A percentile compares a stretch with the other conserved stretches of the same genome.
Conservation (phyloP, 176 grass and related monocot genomes). For the Triticum aestivum region DNA sequence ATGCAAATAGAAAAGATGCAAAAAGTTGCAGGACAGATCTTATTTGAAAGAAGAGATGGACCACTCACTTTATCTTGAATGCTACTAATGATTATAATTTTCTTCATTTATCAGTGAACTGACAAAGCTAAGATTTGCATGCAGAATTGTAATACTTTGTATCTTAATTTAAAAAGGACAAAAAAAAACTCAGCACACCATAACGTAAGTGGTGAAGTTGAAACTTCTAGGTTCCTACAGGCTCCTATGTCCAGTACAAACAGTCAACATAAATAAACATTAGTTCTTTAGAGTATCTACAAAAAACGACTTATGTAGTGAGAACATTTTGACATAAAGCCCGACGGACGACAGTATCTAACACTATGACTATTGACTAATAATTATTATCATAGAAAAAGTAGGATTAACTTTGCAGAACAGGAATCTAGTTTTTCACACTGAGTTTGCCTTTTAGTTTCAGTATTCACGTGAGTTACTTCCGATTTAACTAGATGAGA, state of each 20-base stretch:
- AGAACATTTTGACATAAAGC: not conserved
- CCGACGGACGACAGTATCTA: not conserved
- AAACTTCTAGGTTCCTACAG: not conserved
- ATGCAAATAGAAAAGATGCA: not conserved
- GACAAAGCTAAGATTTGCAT: constrained; percentile 9
- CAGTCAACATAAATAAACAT: not conserved
- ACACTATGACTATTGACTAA: not conserved
- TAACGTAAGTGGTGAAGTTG: not conserved
- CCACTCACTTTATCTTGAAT: not conserved
- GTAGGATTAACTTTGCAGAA: not conserved
- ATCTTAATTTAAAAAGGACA: not conserved
- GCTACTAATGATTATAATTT: not conserved
- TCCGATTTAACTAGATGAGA: not conserved
- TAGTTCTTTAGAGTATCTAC: not conserved
- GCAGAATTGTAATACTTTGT: not conserved
- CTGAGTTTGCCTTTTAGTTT: constrained; percentile 12
- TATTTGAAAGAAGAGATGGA: not conserved
- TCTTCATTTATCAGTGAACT: not conserved
- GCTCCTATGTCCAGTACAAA: not conserved
- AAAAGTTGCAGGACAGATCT: not conserved
- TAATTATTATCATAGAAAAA: not conserved
- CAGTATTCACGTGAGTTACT: not conserved
- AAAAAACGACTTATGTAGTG: not conserved
- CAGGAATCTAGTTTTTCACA: not conserved
- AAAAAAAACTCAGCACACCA: not conserved